Percentiles rank a stretch among this genome's conserved stretches.
phyloP scores from a whole-genome alignment of 192 early-diverging fungal species.

The Funneliformis geosporum region DNA sequence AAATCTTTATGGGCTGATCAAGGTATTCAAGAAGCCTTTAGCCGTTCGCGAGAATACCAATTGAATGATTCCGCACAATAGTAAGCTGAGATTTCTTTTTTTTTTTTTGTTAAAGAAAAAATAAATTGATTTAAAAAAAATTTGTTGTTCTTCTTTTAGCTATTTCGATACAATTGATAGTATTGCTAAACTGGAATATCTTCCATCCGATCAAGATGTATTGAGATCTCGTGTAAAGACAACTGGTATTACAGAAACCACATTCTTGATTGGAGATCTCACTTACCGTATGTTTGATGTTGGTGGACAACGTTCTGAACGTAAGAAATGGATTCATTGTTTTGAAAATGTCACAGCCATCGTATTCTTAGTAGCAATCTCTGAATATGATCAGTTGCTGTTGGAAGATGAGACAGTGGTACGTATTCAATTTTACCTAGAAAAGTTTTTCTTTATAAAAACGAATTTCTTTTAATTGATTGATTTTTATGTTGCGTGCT shows the following conservation, averaged over 20 bases:
- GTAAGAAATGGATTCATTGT: slow-evolving; percentile 99
- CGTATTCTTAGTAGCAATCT: slow-evolving; percentile 93
- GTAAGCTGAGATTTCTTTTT: slow-evolving; percentile 49
- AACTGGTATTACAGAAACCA: slow-evolving; percentile 95
- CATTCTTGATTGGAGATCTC: slow-evolving; percentile 86
- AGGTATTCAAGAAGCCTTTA: slow-evolving; percentile 81
- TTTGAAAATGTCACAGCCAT: slow-evolving; percentile 97
- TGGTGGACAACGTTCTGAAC: slow-evolving; percentile 96
- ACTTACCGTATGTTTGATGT: slow-evolving; percentile 98
- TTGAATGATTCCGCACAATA: slow-evolving; percentile 96
- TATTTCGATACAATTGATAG: slow-evolving; percentile 95
- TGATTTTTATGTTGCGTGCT: background rate
- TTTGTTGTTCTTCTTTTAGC: slow-evolving; percentile 41
- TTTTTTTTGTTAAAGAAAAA: slow-evolving; percentile 27
- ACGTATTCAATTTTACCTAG: slow-evolving; percentile 28
- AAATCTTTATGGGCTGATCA: slow-evolving; percentile 82
- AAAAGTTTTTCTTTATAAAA: background rate
- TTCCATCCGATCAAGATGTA: slow-evolving; percentile 95
- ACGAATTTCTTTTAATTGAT: background rate
- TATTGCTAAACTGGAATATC: slow-evolving; percentile 77
- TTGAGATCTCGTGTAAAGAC: slow-evolving; percentile 96
- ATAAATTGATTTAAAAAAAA: background rate
- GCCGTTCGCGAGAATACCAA: slow-evolving; percentile 88
- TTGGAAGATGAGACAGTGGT: slow-evolving; percentile 95
- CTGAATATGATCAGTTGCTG: slow-evolving; percentile 93